Conservation (phyloP, 352 stramenopile species). For the Thalassiosira exigua region DNA sequence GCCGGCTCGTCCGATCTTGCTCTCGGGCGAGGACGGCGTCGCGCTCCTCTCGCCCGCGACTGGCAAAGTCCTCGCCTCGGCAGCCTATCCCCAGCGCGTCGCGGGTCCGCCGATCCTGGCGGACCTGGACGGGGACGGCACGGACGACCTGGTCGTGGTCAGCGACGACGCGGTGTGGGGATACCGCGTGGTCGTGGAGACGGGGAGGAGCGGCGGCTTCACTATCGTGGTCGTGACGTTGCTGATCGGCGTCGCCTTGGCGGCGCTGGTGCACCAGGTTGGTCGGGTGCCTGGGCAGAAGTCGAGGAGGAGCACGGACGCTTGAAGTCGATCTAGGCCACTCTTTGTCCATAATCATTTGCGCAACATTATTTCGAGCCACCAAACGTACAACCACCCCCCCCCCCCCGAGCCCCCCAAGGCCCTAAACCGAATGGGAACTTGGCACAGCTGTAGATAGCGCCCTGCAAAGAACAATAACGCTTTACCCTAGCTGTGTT, state of each 20-base stretch:
- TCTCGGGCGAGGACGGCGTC: conserved; percentile 76
- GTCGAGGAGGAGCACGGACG: conserved; percentile 72
- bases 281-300: conserved; percentile 34
- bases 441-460: too few species aligned
- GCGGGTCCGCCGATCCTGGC: conserved; percentile 61
- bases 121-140: conserved; percentile 82
- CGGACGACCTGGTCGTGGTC: conserved; percentile 76
- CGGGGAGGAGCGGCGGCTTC: conserved; percentile 58
- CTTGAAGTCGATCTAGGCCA: conserved; percentile 5
- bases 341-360: background rate
- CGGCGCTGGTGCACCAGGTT: conserved; percentile 71
- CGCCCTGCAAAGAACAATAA: too few species aligned
- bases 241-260: conserved; percentile 68
- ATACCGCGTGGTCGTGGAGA: conserved; percentile 69
- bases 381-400: too few species aligned
- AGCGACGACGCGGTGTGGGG: conserved; percentile 80
- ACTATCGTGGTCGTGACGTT: conserved; percentile 73
- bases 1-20: conserved; percentile 67
- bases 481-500: too few species aligned
- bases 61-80: conserved; percentile 65
- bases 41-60: conserved; percentile 67
- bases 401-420: too few species aligned
- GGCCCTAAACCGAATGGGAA: too few species aligned
- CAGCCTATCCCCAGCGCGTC: conserved; percentile 70
- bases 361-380: too few species aligned